These are phyloP conservation scores for Debaryomyces maramus DNA, from an alignment of 805 yeast species.

Conservation along the genomic window DNA sequence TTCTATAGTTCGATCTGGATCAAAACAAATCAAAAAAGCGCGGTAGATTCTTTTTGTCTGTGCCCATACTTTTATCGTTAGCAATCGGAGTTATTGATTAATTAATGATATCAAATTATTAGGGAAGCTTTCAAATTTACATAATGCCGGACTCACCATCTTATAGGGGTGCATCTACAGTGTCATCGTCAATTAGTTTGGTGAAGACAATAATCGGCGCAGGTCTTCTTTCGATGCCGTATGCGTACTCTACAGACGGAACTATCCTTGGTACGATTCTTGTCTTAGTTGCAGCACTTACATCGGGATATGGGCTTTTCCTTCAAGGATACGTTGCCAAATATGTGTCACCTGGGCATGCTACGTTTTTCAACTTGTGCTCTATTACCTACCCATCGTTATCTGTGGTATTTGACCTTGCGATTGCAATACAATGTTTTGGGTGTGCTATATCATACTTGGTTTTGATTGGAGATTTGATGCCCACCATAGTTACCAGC, in stretches of 20 bases:
- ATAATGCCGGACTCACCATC: neutral
- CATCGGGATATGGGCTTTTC: conserved; percentile 68
- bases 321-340: conserved; percentile 60
- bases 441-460: conserved; percentile 70
- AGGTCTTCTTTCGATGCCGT: conserved; percentile 75
- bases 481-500: conserved; percentile 54
- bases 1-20: neutral
- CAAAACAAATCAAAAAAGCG: neutral
- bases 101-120: no score
- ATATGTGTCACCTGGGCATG: conserved; percentile 56
- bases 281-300: conserved; percentile 59
- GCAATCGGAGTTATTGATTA: no score
- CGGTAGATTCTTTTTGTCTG: no score
- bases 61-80: neutral
- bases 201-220: conserved; percentile 81
- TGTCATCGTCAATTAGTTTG: conserved; percentile 64
- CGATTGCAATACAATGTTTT: conserved; percentile 69
- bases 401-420: conserved; percentile 62
- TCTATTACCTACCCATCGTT: conserved; percentile 60
- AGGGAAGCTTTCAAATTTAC: no score
- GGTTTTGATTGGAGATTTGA: conserved; percentile 68
- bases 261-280: conserved; percentile 55
- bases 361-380: conserved; percentile 73
- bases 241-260: conserved; percentile 69
- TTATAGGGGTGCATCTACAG: conserved; percentile 45